These are phyloP conservation scores for Strobilomyces dryophilus DNA, from an alignment of 768 basidiomycete species.

Conservation along the genomic window DNA sequence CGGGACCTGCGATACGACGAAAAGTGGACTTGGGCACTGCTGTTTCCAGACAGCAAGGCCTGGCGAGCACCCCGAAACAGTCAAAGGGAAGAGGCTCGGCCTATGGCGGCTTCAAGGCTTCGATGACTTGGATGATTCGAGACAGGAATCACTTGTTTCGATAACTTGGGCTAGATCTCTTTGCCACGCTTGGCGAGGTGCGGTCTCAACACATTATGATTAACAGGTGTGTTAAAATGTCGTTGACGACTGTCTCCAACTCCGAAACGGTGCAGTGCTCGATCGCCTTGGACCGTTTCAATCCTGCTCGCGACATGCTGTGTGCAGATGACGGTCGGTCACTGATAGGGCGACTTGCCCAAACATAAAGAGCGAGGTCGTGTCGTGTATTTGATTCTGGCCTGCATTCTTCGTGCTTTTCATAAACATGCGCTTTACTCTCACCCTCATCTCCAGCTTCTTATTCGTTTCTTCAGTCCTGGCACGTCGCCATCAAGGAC, in stretches of 20 bases:
- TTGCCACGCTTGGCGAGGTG: background rate
- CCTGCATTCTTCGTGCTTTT: background rate
- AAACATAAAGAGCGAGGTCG: background rate
- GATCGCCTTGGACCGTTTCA: background rate
- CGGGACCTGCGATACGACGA: too few species aligned
- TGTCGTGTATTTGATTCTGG: background rate
- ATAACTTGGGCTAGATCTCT: too few species aligned
- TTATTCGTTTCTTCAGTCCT: background rate
- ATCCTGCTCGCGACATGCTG: background rate
- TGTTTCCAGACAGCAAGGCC: too few species aligned
- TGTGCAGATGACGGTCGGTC: background rate
- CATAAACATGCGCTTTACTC: background rate
- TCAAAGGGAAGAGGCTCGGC: too few species aligned
- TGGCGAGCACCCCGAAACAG: too few species aligned
- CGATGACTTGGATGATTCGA: too few species aligned
- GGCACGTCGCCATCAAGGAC: background rate
- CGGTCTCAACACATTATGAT: background rate
- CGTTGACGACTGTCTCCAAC: background rate
- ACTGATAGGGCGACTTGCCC: background rate
- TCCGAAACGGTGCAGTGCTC: too few species aligned
- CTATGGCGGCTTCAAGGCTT: too few species aligned
- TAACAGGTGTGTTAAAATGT: background rate
- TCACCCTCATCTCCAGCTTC: background rate
- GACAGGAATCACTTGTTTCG: too few species aligned
- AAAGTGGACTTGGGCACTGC: too few species aligned